phyloP scores from a whole-genome alignment of 192 early-diverging fungal species.

The Kappamyces sp. region DNA sequence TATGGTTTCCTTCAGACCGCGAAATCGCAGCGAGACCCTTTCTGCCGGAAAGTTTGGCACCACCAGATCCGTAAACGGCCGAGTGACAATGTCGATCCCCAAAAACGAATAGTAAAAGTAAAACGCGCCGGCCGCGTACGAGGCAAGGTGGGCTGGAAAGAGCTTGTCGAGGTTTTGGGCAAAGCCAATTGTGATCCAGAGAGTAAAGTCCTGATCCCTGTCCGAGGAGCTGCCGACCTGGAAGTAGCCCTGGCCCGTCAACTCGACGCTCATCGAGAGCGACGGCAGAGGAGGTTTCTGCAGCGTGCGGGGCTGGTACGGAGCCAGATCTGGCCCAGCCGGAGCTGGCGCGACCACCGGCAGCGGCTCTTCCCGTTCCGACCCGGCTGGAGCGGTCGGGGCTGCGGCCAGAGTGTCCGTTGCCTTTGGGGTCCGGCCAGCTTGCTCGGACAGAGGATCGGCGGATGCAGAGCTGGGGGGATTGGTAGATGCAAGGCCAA shows the following conservation, averaged over 20 bases:
- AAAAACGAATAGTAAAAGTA: slow-evolving; percentile 47
- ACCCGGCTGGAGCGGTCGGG: no score
- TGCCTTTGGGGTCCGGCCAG: no score
- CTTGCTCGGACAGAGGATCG: slow-evolving; percentile 7
- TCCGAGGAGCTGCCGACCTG: slow-evolving; percentile 29
- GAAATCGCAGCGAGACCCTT: slow-evolving; percentile 39
- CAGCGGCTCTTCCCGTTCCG: no score
- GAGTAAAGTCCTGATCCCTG: slow-evolving; percentile 19
- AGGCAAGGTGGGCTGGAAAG: slow-evolving; percentile 15
- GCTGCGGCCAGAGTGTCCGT: no score
- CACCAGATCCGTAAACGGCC: slow-evolving; percentile 32
- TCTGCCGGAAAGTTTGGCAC: slow-evolving; percentile 44
- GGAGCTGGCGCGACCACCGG: no score
- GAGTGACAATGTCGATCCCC: slow-evolving; percentile 41
- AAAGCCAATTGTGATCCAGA: slow-evolving; percentile 44
- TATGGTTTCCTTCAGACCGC: slow-evolving; percentile 23
- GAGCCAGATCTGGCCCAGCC: no score
- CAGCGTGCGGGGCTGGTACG: no score
- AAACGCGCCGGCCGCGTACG: slow-evolving; percentile 11
- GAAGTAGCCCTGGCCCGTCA: slow-evolving; percentile 36
- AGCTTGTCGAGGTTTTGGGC: slow-evolving; percentile 34
- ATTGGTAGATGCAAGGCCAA: not conserved
- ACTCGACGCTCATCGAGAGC: slow-evolving; percentile 17
- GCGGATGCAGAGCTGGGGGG: not conserved
- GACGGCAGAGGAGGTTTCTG: no score